Conservation (phyloP, 164 flowering plant species). For the Sedum album region DNA sequence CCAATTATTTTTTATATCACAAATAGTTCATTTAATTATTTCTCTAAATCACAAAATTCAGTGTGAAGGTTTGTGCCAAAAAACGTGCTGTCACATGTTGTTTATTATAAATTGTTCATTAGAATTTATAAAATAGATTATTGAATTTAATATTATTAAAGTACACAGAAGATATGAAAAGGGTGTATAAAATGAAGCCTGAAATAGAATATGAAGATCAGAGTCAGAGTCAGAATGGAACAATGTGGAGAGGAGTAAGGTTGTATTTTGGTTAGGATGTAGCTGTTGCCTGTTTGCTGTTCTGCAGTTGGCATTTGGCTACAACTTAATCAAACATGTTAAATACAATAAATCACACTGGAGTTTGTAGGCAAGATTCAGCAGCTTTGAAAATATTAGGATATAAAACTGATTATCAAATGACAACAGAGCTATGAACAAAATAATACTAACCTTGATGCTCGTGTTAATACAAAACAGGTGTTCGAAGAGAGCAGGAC, state of each 20-base stretch:
- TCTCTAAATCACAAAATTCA: neutral
- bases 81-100: neutral
- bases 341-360: no score
- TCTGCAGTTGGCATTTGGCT: neutral
- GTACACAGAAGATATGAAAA: neutral
- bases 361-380: no score
- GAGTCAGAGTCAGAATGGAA: no score
- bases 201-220: neutral
- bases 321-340: no score
- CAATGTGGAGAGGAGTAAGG: conserved; percentile 2
- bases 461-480: no score
- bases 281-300: neutral
- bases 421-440: no score
- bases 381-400: no score
- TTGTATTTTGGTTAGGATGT: neutral
- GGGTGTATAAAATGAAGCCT: neutral
- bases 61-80: neutral
- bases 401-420: no score
- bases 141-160: no score
- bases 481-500: no score
- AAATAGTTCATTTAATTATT: neutral
- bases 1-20: neutral
- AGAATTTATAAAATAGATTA: neutral
- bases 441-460: no score
- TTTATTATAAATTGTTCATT: neutral